Conservation (phyloP, 805 yeast species). For the Torulaspora maleeae region DNA sequence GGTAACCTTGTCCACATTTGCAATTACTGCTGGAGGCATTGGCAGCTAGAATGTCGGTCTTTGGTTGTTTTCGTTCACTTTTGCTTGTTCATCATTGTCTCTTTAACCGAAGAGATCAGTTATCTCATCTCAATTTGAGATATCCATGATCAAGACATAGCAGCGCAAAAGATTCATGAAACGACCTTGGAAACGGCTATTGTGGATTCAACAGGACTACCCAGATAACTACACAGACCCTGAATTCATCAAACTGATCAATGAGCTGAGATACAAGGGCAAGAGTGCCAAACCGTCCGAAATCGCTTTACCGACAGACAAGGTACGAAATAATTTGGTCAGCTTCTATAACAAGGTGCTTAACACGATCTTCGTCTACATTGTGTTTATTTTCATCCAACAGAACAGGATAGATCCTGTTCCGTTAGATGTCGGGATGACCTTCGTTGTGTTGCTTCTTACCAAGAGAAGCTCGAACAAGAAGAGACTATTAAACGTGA, state of each 20-base stretch:
- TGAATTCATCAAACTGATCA: constrained; percentile 49
- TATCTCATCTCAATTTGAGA: neutral
- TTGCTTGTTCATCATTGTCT: neutral
- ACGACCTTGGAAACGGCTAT: constrained; percentile 72
- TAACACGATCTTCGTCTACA: constrained; percentile 55
- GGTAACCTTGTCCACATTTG: constrained; percentile 3
- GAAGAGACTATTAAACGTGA: constrained; percentile 38
- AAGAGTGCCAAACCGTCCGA: constrained; percentile 15
- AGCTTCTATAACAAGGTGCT: constrained; percentile 40
- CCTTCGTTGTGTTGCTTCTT: constrained; percentile 8
- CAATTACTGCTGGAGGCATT: constrained; percentile 5
- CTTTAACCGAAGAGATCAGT: neutral
- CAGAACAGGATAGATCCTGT: constrained; percentile 23
- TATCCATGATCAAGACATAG: neutral
- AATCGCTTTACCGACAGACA: constrained; percentile 7
- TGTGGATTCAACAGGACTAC: constrained; percentile 79
- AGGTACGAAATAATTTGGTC: constrained; percentile 25
- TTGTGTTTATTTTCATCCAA: constrained; percentile 47
- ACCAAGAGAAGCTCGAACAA: constrained; percentile 1
- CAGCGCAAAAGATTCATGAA: constrained; percentile 4
- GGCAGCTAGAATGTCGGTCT: neutral
- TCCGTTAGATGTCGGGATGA: constrained; percentile 14
- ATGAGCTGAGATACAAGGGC: constrained; percentile 17
- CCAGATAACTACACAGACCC: constrained; percentile 89
- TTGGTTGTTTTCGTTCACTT: neutral